Conservation (phyloP, 257 asterid species). For the Echites panduratus region DNA sequence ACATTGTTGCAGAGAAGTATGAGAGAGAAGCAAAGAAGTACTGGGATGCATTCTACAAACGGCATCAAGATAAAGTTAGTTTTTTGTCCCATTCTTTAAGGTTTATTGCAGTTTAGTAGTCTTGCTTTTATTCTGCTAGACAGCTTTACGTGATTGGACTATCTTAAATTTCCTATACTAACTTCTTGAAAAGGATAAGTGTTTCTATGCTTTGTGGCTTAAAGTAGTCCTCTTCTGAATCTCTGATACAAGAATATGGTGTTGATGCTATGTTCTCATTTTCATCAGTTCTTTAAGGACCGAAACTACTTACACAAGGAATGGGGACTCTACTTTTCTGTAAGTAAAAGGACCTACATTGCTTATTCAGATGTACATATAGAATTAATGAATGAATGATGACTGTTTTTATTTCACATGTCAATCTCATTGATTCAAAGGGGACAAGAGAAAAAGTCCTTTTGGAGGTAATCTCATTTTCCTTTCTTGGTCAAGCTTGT, state of each 20-base stretch:
- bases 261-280: conserved; percentile 11
- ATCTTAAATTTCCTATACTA: not conserved
- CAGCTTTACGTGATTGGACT: not conserved
- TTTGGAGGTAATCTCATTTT: conserved; percentile 56
- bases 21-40: conserved; percentile 91
- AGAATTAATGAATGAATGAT: not conserved
- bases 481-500: not conserved
- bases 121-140: not conserved
- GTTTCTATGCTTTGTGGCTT: not conserved
- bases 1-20: conserved; percentile 54
- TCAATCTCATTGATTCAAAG: conserved; percentile 28
- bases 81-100: conserved; percentile 4
- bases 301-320: conserved; percentile 95
- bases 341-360: conserved; percentile 31
- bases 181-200: not conserved
- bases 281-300: conserved; percentile 82
- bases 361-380: not conserved
- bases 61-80: conserved; percentile 83
- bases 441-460: conserved; percentile 54
- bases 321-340: conserved; percentile 91
- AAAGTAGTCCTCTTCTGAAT: not conserved
- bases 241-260: not conserved
- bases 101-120: not conserved
- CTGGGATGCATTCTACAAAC: conserved; percentile 92
- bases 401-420: not conserved